Base-by-base conservation (phyloP, 208 protist species). In the Lotmaria passim region DNA sequence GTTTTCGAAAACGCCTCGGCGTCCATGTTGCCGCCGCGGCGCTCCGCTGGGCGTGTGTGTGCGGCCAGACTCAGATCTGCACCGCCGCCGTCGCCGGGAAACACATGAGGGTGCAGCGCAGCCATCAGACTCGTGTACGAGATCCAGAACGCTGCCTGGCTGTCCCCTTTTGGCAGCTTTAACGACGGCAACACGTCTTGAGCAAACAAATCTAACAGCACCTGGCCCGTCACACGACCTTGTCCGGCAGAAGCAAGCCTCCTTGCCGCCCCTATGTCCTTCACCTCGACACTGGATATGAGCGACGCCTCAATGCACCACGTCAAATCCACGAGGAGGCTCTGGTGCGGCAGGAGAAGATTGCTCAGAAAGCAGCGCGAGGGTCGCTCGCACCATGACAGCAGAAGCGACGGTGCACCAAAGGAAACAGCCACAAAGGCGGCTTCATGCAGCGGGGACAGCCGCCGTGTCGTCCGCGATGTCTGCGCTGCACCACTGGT, bases 301-400 rank as follows among this genome's bases (percentile, higher is more conserved):
- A 50, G 53, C 1, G 69, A 65, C 19, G 75, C 57, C 23, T 51
- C 65, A 28, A 89, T n/a, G 50, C 76, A 89, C 72, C 84, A 87
- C 24, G 75, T 81, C 23, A 87, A 6, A 66, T 93, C 82, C n/a
- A 88, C 28, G 6, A 91, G 56, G 15, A 91, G 73, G 17, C 61
- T 81, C 47, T 91, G 86, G 51, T 89, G 80, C 2, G 82, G 63
- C n/a, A 89, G 78, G 10, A 89, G 56, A n/a, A 91, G 69, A 14
- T 31, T 48, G 26, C 48, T 53, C 26, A 78, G 39, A 31, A 71
- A 53, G 21, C 71, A 77, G 31, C 56, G 73, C 15, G 57, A 6
- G 3, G 56, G 2, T 50, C 33, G n/a, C 41, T 63, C 46, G 7
- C 62, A 60, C 71, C 71, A 77, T 12, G 77, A 69, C 33, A 71